Evolutionary conservation across 176 grass and related monocot species (phyloP).

Genomic region (Chrysopogon serrulatus): DNA sequence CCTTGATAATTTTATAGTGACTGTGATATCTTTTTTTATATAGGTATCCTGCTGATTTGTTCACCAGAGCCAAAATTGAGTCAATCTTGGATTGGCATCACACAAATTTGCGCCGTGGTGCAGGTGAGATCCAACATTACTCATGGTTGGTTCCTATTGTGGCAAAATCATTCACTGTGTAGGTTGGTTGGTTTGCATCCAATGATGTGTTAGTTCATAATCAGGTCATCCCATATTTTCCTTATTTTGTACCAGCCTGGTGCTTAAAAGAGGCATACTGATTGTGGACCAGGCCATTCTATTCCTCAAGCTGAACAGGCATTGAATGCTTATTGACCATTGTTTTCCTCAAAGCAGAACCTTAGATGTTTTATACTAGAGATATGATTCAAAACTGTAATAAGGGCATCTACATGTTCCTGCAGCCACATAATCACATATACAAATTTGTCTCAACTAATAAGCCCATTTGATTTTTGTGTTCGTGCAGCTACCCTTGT

Average conservation of each 20-base stretch:
- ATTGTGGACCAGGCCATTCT: not conserved
- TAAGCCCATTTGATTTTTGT: not conserved
- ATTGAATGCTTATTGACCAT: not conserved
- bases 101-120: slow-evolving; percentile 65
- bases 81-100: slow-evolving; percentile 98
- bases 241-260: not conserved
- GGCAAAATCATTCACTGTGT: not conserved
- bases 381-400: not conserved
- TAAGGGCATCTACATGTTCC: not conserved
- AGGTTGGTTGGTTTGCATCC: not conserved
- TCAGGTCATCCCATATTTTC: not conserved
- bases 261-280: not conserved
- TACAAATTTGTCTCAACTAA: not conserved
- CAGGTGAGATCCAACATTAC: slow-evolving; percentile 24
- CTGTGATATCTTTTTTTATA: not conserved
- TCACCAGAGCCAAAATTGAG: slow-evolving; percentile 75
- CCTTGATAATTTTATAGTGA: not conserved
- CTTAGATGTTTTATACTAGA: not conserved
- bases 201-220: not conserved
- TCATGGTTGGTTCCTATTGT: not conserved
- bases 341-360: not conserved
- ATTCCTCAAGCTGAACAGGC: not conserved
- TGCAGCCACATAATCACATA: not conserved
- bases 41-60: slow-evolving; percentile 85
- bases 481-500: slow-evolving; percentile 44